Conservation (phyloP, 1,284 basidiomycete species). For the Flammula alnicola region DNA sequence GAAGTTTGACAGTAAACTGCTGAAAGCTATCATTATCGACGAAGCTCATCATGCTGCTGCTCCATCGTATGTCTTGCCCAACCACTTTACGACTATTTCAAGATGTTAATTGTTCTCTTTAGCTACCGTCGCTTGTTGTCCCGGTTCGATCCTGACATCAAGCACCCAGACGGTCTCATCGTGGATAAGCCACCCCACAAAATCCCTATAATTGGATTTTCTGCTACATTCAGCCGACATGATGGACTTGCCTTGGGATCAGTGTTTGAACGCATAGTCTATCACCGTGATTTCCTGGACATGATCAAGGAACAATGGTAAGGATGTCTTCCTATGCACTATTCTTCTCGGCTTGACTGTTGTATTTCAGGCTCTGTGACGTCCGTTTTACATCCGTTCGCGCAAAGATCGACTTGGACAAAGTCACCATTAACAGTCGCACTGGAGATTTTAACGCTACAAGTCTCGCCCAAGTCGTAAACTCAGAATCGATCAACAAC, state of each 20-base stretch:
- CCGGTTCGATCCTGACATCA: conserved; percentile 71
- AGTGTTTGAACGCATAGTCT: conserved; percentile 92
- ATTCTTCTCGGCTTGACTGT: conserved; percentile 8
- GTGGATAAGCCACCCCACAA: conserved; percentile 40
- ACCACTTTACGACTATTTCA: conserved; percentile 1
- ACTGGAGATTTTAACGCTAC: conserved; percentile 83
- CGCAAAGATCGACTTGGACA: conserved; percentile 71
- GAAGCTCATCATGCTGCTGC: conserved; percentile 97
- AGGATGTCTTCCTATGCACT: conserved; percentile 15
- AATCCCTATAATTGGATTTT: conserved; percentile 93
- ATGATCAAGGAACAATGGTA: conserved; percentile 96
- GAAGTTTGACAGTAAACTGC: conserved; percentile 76
- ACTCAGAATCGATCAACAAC: conserved; percentile 76
- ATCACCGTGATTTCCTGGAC: conserved; percentile 89
- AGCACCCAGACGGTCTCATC: conserved; percentile 51
- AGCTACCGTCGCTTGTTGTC: conserved; percentile 83
- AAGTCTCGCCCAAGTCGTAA: conserved; percentile 79
- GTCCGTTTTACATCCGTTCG: conserved; percentile 84
- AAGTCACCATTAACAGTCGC: conserved; percentile 65
- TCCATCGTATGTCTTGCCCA: conserved; percentile 64
- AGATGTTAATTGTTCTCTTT: conserved; percentile 33
- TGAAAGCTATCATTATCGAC: conserved; percentile 90
- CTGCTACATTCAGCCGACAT: conserved; percentile 92
- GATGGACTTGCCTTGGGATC: conserved; percentile 90
- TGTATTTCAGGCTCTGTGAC: conserved; percentile 74